Conservation (phyloP, 2,329 filamentous ascomycete genomes). For the Scolecobasidium constrictum region DNA sequence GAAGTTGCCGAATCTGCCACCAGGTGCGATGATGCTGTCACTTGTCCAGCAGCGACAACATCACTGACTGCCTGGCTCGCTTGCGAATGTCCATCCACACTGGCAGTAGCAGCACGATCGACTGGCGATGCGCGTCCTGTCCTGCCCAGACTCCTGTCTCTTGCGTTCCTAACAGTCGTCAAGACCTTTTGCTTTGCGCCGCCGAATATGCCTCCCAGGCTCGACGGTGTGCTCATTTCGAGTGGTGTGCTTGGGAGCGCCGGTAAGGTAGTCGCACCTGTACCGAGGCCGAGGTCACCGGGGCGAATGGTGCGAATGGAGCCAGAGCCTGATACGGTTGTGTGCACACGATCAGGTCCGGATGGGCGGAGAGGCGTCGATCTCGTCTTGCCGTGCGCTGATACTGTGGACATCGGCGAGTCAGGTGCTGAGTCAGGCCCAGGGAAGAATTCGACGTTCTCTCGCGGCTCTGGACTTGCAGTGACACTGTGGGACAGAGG, state of each 20-base stretch:
- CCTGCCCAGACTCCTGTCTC: slow-evolving; percentile 35
- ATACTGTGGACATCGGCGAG: slow-evolving; percentile 20
- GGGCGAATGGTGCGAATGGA: slow-evolving; percentile 36
- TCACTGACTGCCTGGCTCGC: slow-evolving; percentile 54
- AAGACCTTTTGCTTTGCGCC: slow-evolving; percentile 35
- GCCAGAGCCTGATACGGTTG: slow-evolving; percentile 19
- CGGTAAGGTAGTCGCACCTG: slow-evolving; percentile 24
- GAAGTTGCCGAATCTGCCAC: slow-evolving; percentile 25
- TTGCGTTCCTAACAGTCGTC: slow-evolving; percentile 29
- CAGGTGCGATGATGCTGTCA: slow-evolving; percentile 39
- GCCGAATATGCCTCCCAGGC: slow-evolving; percentile 33
- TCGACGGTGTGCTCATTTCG: slow-evolving; percentile 30
- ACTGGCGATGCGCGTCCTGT: slow-evolving; percentile 47
- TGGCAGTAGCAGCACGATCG: slow-evolving; percentile 45
- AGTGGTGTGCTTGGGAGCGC: slow-evolving; percentile 34
- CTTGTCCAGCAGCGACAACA: slow-evolving; percentile 48
- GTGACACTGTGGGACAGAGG: slow-evolving; percentile 65
- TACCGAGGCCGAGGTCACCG: slow-evolving; percentile 25
- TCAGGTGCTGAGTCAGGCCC: slow-evolving; percentile 28
- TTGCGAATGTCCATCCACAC: slow-evolving; percentile 50
- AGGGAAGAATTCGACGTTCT: slow-evolving; percentile 25
- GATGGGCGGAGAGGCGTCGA: slow-evolving; percentile 1
- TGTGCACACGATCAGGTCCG: slow-evolving; percentile 9
- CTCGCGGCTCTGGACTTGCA: slow-evolving; percentile 50
- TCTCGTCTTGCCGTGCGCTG: slow-evolving; percentile 13